Evolutionary conservation across 2,329 filamentous ascomycete genomes (phyloP), one percentile per base, ranked within the genome.

Genomic region (Graphiopsis chlorocephala): DNA sequence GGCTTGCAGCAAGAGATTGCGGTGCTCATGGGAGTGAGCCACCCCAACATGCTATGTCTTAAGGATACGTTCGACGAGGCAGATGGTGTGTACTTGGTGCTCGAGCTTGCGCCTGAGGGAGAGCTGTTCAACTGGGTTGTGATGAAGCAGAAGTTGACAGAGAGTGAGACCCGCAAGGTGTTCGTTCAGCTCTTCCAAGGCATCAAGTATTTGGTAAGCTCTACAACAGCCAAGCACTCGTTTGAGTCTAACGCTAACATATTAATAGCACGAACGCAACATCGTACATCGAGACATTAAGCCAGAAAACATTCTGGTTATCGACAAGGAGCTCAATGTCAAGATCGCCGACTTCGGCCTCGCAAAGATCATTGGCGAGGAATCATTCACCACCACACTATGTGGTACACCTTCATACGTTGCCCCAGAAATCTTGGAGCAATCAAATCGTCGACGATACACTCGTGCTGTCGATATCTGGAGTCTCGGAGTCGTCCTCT

Each of bases 261-360:
- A 11, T 12, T 10, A 42, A 17, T 15, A 97, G 94, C 95, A 99
- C 76, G 95, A 98, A 67, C 91, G 95, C 68, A 96, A 95, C 72
- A 96, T 99, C 76, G 93, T 98, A 5, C 95, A 99, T 77, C 90
- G 95, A 65, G 95, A 99, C 72, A 97, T 99, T 79, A 98, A 97
- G 78, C 94, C 93, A 0, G 94, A 98, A 75, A 98, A 98, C 73
- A 98, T 99, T 35, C 81, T 99, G 10, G 81, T 99, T 38, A 88
- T 90, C 5, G 92, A 97, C 78, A 92, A 92, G 73, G 85, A 95
- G 35, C 80, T 97, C 29, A 88, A 89, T 65, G 89, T 97, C 68
- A 99, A 99, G 79, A 81, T 99, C 67, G 95, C 93, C 23, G 95
- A 99, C 78, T 99, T 99, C 78, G 95, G 95, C 53, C 84, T 99